Conservation (phyloP, 1,284 basidiomycete species). For the Naganishia liquefaciens region DNA sequence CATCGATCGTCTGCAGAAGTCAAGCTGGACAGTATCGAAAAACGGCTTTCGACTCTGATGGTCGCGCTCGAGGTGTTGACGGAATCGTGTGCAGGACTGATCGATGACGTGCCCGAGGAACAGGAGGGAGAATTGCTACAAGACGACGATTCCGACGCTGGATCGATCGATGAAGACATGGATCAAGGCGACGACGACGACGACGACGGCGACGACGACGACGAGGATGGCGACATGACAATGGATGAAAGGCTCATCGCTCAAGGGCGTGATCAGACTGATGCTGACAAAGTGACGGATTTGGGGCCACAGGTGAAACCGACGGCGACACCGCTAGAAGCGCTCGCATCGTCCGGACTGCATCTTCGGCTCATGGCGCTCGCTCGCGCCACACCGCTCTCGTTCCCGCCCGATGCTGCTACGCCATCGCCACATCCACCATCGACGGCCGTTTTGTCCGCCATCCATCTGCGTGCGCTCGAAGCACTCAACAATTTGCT, state of each 20-base stretch:
- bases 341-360: slow-evolving; percentile 37
- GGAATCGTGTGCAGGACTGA: slow-evolving; percentile 79
- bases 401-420: slow-evolving; percentile 68
- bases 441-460: slow-evolving; percentile 75
- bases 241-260: slow-evolving; percentile 53
- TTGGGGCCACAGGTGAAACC: slow-evolving; percentile 19
- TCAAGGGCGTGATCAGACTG: slow-evolving; percentile 49
- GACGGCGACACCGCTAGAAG: slow-evolving; percentile 26
- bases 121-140: slow-evolving; percentile 41
- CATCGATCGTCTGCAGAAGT: slow-evolving; percentile 68
- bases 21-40: slow-evolving; percentile 73
- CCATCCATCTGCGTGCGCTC: slow-evolving; percentile 77
- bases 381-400: slow-evolving; percentile 70
- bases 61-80: slow-evolving; percentile 82
- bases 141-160: slow-evolving; percentile 50
- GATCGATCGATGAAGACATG: slow-evolving; percentile 40
- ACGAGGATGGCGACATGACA: slow-evolving; percentile 39
- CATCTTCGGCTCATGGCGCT: slow-evolving; percentile 65
- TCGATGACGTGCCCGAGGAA: slow-evolving; percentile 61
- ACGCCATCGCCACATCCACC: slow-evolving; percentile 73
- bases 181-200: slow-evolving; percentile 51
- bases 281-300: slow-evolving; percentile 34
- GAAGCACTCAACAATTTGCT: slow-evolving; percentile 91
- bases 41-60: slow-evolving; percentile 69
- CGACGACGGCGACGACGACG: slow-evolving; percentile 38